These are phyloP conservation scores for Fistulinella prunicolor DNA, from an alignment of 768 basidiomycete genomes.

Conservation along the genomic window DNA sequence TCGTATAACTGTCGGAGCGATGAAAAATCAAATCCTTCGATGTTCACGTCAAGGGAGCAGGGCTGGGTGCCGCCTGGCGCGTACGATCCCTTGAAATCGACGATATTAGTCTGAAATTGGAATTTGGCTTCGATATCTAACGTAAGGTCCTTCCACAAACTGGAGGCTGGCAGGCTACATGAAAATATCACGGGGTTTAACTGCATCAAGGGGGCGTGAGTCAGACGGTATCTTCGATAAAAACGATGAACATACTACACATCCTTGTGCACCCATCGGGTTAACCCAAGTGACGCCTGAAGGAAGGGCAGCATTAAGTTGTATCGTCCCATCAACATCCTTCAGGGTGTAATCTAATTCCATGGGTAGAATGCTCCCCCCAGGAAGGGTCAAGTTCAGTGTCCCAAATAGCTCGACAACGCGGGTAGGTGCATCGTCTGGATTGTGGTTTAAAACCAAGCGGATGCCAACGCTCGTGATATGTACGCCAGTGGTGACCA, in stretches of 20 bases:
- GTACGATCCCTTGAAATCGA: background rate
- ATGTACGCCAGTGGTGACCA: background rate
- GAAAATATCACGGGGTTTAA: conserved; percentile 7
- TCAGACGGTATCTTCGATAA: background rate
- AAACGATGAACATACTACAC: background rate
- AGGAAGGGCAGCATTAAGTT: conserved; percentile 1
- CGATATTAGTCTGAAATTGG: background rate
- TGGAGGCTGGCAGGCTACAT: background rate
- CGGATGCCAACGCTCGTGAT: conserved; percentile 3
- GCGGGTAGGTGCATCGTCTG: background rate
- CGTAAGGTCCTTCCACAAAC: conserved; percentile 1
- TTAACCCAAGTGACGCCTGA: conserved; percentile 1
- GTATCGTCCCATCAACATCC: background rate
- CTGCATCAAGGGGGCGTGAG: background rate
- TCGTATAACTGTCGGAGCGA: conserved; percentile 1
- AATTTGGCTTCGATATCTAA: background rate
- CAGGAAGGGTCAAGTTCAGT: background rate
- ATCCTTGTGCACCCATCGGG: conserved; percentile 7
- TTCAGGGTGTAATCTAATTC: conserved; percentile 5
- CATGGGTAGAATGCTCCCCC: background rate
- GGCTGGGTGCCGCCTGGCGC: background rate
- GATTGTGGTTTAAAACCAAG: background rate
- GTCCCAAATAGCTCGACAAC: background rate
- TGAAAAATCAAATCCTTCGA: background rate
- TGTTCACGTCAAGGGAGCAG: background rate